Base-by-base conservation (phyloP, 495 filamentous ascomycete species). In the Penicillium roqueforti region DNA sequence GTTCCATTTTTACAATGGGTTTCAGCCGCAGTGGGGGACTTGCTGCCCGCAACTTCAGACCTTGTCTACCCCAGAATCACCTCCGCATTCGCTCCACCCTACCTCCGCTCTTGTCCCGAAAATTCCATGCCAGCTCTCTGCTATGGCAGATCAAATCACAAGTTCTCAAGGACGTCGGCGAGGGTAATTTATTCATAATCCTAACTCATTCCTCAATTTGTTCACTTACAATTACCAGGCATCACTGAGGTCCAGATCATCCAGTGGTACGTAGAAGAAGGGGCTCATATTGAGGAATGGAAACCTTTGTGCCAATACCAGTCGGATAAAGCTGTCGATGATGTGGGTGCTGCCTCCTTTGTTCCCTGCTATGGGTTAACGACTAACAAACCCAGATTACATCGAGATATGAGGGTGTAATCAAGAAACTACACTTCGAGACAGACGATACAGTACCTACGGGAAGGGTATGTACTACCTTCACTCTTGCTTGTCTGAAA, bases 211-310 rank as follows among this genome's bases (percentile, higher is more conserved):
- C 14, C 23, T 19, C 42, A 50, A 46, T 63, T 36, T 60, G 20
- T 32, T 62, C 41, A 57, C 50, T 56, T 32, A 57, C 53, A 42
- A 14, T 32, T 32, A 13, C 37, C 53, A 96, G 91, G 93, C 44
- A 98, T 97, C 63, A 89, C 91, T 59, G 93, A 98, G 73, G 95
- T 93, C 69, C 92, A 97, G 69, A 89, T 99, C 63, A 97, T 97
- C 60, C 95, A 97, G 76, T 99, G 95, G 95, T 99, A 97, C 69
- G 93, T 97, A 55, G 87, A 96, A 69, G 92, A 95, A 47, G 92
- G 88, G 46, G 95, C 95, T 22, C 84, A 90, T 49, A 91, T 99
- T 59, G 92, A 97, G 76, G 91, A 99, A 72, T 99, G 95, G 82
- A 92, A 95, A 66, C 92, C 90, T 51, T 74, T 99, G 34, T 99